Conservation (phyloP, 257 asterid species). For the Vinca minor region DNA sequence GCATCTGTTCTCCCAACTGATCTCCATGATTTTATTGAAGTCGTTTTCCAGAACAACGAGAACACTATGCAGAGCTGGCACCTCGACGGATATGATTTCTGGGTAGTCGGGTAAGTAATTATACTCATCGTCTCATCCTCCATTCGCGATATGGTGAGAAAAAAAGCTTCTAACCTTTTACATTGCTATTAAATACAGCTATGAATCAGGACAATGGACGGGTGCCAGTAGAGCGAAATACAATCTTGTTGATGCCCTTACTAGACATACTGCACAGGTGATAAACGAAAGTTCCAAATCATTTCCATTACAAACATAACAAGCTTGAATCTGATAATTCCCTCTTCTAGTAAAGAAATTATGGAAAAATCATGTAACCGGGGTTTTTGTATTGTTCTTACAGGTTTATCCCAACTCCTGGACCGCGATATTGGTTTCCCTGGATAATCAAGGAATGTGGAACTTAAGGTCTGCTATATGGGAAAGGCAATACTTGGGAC, state of each 20-base stretch:
- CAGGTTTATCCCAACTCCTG: conserved; percentile 90
- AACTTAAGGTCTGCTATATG: conserved; percentile 86
- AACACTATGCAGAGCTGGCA: conserved; percentile 68
- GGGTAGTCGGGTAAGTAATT: conserved; percentile 76
- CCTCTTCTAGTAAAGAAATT: too few relatives aligned
- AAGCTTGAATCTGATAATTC: too few relatives aligned
- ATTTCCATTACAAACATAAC: too few relatives aligned
- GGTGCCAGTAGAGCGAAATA: conserved; percentile 46
- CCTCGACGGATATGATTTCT: conserved; percentile 93
- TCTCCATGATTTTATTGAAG: conserved; percentile 76
- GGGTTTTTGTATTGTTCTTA: too few relatives aligned
- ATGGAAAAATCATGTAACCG: too few relatives aligned
- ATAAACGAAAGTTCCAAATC: not conserved
- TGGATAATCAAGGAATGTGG: conserved; percentile 99
- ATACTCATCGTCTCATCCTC: not conserved
- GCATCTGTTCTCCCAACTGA: conserved; percentile 58
- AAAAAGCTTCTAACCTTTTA: conserved; percentile 14
- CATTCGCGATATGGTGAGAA: not conserved
- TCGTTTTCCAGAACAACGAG: conserved; percentile 72
- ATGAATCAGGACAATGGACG: conserved; percentile 71
- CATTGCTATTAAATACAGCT: conserved; percentile 32
- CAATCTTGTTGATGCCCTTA: conserved; percentile 79
- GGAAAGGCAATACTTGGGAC: conserved; percentile 90
- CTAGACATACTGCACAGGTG: conserved; percentile 95
- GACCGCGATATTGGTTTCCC: conserved; percentile 69